phyloP scores from a whole-genome alignment of 441 rosid species.

The Erodium texanum region DNA sequence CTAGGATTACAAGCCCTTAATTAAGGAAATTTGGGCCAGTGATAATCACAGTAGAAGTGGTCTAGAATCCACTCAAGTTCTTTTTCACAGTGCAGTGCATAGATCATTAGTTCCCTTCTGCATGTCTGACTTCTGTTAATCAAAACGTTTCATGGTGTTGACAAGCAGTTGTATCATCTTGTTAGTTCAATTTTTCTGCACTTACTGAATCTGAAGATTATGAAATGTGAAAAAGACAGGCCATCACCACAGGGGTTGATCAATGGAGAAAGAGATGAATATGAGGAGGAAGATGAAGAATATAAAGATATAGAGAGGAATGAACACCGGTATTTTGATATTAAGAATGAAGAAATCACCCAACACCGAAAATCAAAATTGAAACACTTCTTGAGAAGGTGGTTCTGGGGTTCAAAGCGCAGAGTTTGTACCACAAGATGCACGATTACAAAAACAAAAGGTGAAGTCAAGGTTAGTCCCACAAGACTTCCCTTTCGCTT shows the following conservation, averaged over 20 bases:
- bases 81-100: not conserved
- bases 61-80: not conserved
- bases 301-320: not conserved
- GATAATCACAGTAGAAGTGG: not conserved
- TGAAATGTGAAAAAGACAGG: not conserved
- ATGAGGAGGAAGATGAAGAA: conserved; percentile 1
- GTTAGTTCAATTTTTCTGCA: not conserved
- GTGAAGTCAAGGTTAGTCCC: not conserved
- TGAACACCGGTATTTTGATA: not conserved
- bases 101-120: too few relatives aligned
- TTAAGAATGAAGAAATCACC: not conserved
- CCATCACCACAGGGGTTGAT: not conserved
- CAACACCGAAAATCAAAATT: not conserved
- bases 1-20: not conserved
- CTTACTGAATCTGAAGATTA: not conserved
- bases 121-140: too few relatives aligned
- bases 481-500: not conserved
- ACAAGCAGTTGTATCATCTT: too few relatives aligned
- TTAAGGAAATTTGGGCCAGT: not conserved
- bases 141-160: not conserved
- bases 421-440: not conserved
- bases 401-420: conserved; percentile 1
- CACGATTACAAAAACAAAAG: not conserved
- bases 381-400: not conserved
- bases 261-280: not conserved